Conservation (phyloP, 805 yeast genomes). For the Candida xiaguanensis region DNA sequence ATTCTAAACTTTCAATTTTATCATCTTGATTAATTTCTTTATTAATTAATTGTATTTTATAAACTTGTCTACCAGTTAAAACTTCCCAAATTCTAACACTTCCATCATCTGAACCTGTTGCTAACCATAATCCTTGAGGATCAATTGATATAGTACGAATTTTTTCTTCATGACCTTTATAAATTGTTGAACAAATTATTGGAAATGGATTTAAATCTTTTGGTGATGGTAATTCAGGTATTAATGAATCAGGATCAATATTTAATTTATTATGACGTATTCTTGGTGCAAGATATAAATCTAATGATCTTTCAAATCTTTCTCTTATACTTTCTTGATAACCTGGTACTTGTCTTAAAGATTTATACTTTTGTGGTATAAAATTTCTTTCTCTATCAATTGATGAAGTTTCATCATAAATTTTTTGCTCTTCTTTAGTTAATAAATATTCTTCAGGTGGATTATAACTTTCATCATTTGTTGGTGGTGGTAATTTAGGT, state of each 20-base stretch:
- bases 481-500: constrained; percentile 93
- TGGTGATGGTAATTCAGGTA: constrained; percentile 96
- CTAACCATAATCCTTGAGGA: constrained; percentile 90
- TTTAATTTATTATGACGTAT: constrained; percentile 85
- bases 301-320: constrained; percentile 90
- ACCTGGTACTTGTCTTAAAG: constrained; percentile 92
- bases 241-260: constrained; percentile 92
- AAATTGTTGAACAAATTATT: constrained; percentile 77
- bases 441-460: constrained; percentile 95
- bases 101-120: constrained; percentile 98
- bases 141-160: constrained; percentile 81
- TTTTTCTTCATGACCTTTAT: constrained; percentile 78
- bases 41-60: constrained; percentile 52
- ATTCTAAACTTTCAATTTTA: constrained; percentile 73
- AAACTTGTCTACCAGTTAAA: constrained; percentile 90
- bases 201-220: constrained; percentile 97
- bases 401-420: constrained; percentile 69
- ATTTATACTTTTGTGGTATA: constrained; percentile 73
- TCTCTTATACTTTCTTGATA: constrained; percentile 83
- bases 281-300: constrained; percentile 93
- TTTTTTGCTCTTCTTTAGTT: constrained; percentile 69
- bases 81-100: constrained; percentile 96
- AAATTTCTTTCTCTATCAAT: constrained; percentile 75
- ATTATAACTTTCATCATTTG: constrained; percentile 92
- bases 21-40: constrained; percentile 61